These are phyloP conservation scores for Colletotrichum lupini DNA, from an alignment of 2,329 filamentous ascomycete species.

Conservation along the genomic window DNA sequence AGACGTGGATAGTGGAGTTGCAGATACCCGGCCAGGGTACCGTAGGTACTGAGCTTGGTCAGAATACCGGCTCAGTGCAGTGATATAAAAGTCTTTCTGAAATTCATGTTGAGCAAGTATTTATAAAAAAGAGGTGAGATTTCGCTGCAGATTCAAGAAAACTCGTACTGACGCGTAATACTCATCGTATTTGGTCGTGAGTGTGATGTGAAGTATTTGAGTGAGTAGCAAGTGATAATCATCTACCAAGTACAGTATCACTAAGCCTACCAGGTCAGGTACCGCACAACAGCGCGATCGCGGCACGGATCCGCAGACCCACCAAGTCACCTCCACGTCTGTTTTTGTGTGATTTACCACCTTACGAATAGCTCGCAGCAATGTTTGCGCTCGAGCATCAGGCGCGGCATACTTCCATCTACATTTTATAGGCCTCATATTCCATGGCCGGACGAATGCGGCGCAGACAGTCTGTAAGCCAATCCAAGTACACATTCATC, in stretches of 20 bases:
- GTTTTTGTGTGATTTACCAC: too few species aligned
- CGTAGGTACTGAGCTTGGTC: background rate
- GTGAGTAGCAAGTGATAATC: background rate
- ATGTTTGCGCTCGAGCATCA: too few species aligned
- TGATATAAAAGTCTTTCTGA: too few species aligned
- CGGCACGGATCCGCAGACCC: slow-evolving; percentile 19
- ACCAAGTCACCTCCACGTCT: background rate
- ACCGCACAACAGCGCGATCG: slow-evolving; percentile 23
- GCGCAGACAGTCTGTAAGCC: background rate
- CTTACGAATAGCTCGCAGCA: too few species aligned
- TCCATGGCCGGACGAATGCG: background rate
- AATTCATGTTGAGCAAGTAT: too few species aligned
- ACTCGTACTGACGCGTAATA: background rate
- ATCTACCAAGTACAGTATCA: background rate
- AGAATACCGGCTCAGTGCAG: too few species aligned
- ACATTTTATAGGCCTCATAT: background rate
- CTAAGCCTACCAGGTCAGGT: background rate
- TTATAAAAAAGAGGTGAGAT: too few species aligned
- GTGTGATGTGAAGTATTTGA: background rate
- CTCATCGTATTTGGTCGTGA: background rate
- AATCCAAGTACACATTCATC: background rate
- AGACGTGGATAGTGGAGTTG: slow-evolving; percentile 2
- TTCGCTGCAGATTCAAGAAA: too few species aligned
- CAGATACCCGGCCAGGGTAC: background rate
- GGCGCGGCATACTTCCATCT: background rate